Evolutionary conservation across 2,329 filamentous ascomycete genomes (phyloP), one percentile per base, ranked within the genome.

Genomic region (Venturia oleaginea): DNA sequence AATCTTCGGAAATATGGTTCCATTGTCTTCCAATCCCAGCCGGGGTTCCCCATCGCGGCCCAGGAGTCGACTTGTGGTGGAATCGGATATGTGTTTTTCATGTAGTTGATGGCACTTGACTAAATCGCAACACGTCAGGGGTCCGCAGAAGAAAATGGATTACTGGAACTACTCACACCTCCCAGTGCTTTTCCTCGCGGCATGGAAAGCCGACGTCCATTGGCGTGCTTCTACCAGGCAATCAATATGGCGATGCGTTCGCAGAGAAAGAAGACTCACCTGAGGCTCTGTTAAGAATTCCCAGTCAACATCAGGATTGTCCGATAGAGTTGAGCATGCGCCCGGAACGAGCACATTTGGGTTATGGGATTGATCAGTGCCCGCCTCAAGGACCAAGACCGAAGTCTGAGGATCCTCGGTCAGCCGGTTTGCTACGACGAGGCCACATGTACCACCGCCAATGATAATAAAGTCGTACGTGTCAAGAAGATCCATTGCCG

Each of bases 391-490:
- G 10, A 64, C 62, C 19, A 32, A 24, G 48, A 64, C 62, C 11
- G 37, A 61, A 3, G 15, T 15, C 5, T 69, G 66, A 13, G 70
- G 67, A 48, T 62, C 24, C 67, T 81, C 80, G 62, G 80, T 81
- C 71, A 84, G 73, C 62, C 79, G 72, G 63, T 81, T 79, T 37
- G 81, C 80, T 38, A 80, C 77, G 30, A 83, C 79, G 62, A 83
- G 80, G 6, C 81, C 81, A 10, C 80, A 80, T 7, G 81, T 79
- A 32, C 81, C 81, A 42, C 80, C 78, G 22, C 79, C 79, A 22
- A 81, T 74, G 17, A 82, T 71, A 55, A 82, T 80, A 43, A 67
- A 69, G 59, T 65, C 64, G 66, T 76, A 77, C 4, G 34, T 32
- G 17, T 61, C 32, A 11, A 37, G 32, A 37, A 42, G 17, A 46